Percentiles rank a stretch among this genome's conserved stretches.
Conservation (phyloP, 352 stramenopile species). For the Blastocystis sp. region DNA sequence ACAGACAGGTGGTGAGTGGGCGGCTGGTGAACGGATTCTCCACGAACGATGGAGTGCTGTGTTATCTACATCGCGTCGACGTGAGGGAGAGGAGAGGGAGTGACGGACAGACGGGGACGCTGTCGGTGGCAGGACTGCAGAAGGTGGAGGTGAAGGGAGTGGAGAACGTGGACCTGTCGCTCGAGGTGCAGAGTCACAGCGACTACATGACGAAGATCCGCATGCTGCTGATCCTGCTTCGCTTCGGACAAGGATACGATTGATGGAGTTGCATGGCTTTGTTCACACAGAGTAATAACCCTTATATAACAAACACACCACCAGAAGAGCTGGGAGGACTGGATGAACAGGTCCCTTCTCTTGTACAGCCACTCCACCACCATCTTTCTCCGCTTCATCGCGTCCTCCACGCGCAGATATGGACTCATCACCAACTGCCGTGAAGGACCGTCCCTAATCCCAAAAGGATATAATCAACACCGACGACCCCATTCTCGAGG, state of each 20-base stretch:
- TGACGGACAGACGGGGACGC: neutral
- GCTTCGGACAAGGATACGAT: no score
- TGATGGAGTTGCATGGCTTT: no score
- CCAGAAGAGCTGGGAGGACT: constrained; percentile 14
- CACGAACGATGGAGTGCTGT: constrained; percentile 2
- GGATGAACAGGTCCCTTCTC: neutral
- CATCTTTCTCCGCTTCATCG: constrained; percentile 5
- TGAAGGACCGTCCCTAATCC: neutral
- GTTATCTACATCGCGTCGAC: constrained; percentile 38
- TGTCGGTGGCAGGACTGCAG: constrained; percentile 29
- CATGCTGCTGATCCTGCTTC: neutral
- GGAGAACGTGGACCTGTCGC: constrained; percentile 25
- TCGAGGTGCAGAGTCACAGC: neutral
- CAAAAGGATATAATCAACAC: constrained; percentile 40
- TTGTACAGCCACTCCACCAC: constrained; percentile 28
- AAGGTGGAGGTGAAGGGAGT: neutral
- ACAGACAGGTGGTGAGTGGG: constrained; percentile 4
- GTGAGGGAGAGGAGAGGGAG: neutral
- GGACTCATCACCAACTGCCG: constrained; percentile 17
- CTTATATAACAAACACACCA: constrained; percentile 34
- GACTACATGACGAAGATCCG: constrained; percentile 30
- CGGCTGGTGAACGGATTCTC: constrained; percentile 4
- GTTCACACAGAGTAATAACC: no score
- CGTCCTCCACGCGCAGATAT: neutral
- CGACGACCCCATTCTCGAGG: neutral